Percentiles rank a stretch among this genome's conserved stretches.
These are phyloP conservation scores for Nicotiana attenuata DNA, from an alignment of 257 asterid species.

Conservation along the genomic window DNA sequence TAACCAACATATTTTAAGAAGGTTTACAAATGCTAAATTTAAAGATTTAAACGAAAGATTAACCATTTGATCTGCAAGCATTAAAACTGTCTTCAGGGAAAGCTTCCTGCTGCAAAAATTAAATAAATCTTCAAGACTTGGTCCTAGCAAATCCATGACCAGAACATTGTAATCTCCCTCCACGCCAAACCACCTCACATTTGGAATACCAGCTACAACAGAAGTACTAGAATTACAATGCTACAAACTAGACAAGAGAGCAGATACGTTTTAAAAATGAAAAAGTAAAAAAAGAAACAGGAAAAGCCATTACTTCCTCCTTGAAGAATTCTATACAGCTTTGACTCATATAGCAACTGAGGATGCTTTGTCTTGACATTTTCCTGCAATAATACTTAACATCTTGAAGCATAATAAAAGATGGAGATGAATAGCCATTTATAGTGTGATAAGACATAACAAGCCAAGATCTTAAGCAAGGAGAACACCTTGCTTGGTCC, in stretches of 20 bases:
- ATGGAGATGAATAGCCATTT: not conserved
- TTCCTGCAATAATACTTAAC: constrained; percentile 47
- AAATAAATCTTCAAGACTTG: constrained; percentile 97
- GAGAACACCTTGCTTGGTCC: not conserved
- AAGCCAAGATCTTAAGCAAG: constrained; percentile 3
- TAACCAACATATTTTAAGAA: constrained; percentile 9
- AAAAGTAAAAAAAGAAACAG: not conserved
- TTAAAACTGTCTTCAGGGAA: constrained; percentile 92
- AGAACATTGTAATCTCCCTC: constrained; percentile 96
- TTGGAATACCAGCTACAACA: constrained; percentile 88
- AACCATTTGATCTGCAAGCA: constrained; percentile 99
- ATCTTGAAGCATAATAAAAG: not conserved
- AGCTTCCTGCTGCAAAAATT: constrained; percentile 93
- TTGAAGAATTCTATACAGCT: constrained; percentile 84
- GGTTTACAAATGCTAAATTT: constrained; percentile 3
- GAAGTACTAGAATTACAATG: constrained; percentile 22
- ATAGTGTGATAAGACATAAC: not conserved
- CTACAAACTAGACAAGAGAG: not conserved
- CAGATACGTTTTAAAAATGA: not conserved
- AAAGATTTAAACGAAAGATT: constrained; percentile 8
- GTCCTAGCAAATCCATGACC: constrained; percentile 99
- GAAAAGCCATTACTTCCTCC: constrained; percentile 81
- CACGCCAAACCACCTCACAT: constrained; percentile 90
- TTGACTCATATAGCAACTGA: constrained; percentile 89
- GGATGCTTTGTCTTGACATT: constrained; percentile 94